Conservation (phyloP, 2,329 filamentous ascomycete genomes). For the Hysterium pulicare region DNA sequence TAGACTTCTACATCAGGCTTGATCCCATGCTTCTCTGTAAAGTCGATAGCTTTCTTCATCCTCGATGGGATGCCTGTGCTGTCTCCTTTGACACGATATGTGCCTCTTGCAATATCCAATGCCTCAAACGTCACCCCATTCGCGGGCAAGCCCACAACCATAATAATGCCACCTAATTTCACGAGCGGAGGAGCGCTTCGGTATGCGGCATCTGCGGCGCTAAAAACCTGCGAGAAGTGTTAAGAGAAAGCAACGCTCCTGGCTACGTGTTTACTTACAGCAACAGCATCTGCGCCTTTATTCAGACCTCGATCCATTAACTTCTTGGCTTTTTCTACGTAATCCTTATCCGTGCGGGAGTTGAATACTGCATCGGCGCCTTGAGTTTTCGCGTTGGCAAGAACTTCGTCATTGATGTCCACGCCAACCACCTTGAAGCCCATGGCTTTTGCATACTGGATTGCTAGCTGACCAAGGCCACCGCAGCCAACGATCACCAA, state of each 20-base stretch:
- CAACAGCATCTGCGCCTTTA: conserved; percentile 37
- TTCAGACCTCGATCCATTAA: conserved; percentile 33
- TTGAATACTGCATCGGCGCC: conserved; percentile 40
- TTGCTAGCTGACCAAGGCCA: conserved; percentile 44
- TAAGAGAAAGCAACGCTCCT: no score
- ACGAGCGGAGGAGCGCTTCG: conserved; percentile 30
- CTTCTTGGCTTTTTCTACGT: conserved; percentile 33
- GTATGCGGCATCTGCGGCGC: conserved; percentile 34
- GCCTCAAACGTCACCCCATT: conserved; percentile 13
- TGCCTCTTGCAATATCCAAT: conserved; percentile 29
- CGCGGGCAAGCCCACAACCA: conserved; percentile 34
- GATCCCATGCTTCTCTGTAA: conserved; percentile 37
- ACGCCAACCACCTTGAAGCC: conserved; percentile 40
- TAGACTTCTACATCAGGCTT: conserved; percentile 31
- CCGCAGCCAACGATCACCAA: conserved; percentile 43
- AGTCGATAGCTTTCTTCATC: conserved; percentile 39
- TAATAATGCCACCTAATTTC: conserved; percentile 34
- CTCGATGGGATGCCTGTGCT: conserved; percentile 39
- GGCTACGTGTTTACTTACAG: no score
- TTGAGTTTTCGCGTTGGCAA: conserved; percentile 29
- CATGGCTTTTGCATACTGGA: conserved; percentile 45
- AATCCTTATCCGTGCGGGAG: conserved; percentile 29
- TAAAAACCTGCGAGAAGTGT: no score
- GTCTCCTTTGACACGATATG: conserved; percentile 38
- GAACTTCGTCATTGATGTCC: conserved; percentile 40